Evolutionary conservation across 2,329 filamentous ascomycete species (phyloP).

Genomic region (Verruconis gallopava): DNA sequence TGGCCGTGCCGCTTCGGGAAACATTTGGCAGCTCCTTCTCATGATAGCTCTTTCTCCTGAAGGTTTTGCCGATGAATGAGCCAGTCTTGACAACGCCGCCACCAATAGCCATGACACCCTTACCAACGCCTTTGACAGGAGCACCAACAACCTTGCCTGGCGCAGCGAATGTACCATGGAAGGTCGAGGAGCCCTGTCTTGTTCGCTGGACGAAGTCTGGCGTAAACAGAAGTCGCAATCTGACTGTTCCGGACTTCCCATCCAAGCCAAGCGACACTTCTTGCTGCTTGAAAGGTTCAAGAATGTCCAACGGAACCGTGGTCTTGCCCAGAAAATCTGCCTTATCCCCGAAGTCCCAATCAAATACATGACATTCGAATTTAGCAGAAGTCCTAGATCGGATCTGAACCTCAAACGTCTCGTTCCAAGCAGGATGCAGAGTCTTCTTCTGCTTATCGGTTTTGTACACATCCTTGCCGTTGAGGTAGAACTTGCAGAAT

Average conservation of each 20-base stretch:
- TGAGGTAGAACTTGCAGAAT: constrained; percentile 87
- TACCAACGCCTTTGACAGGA: constrained; percentile 84
- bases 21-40: constrained; percentile 18
- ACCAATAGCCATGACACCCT: constrained; percentile 57
- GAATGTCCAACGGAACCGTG: constrained; percentile 58
- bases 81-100: constrained; percentile 80
- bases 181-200: constrained; percentile 82
- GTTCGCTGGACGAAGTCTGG: constrained; percentile 80
- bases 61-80: constrained; percentile 76
- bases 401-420: constrained; percentile 77
- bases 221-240: constrained; percentile 79
- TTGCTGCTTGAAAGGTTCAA: constrained; percentile 75
- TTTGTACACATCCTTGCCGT: constrained; percentile 84
- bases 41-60: constrained; percentile 37
- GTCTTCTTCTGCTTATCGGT: constrained; percentile 97
- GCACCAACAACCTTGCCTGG: constrained; percentile 86
- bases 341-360: constrained; percentile 95
- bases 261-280: constrained; percentile 66
- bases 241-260: constrained; percentile 75
- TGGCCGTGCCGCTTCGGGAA: constrained; percentile 20
- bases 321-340: constrained; percentile 78
- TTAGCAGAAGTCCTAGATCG: constrained; percentile 74
- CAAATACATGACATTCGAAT: constrained; percentile 73
- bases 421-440: constrained; percentile 86
- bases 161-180: constrained; percentile 76